Conservation (phyloP, 768 basidiomycete species). For the Tulasnella sp. region DNA sequence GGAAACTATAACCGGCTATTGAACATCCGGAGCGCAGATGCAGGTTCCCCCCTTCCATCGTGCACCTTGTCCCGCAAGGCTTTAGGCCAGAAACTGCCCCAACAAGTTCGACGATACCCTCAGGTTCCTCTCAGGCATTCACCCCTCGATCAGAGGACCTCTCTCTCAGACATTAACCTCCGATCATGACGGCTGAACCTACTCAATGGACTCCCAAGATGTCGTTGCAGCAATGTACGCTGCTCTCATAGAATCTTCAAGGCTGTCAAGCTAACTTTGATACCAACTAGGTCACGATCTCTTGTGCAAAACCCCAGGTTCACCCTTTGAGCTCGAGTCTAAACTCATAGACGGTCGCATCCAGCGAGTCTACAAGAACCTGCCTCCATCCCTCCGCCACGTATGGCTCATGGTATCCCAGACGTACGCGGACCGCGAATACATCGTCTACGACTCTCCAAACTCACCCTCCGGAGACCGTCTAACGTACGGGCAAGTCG, state of each 20-base stretch:
- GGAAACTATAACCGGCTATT: neutral
- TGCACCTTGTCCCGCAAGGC: neutral
- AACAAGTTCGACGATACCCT: neutral
- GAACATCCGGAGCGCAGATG: neutral
- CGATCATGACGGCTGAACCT: neutral
- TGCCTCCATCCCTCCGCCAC: constrained; percentile 40
- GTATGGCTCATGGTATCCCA: constrained; percentile 41
- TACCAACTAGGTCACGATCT: constrained; percentile 26
- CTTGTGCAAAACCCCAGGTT: constrained; percentile 34
- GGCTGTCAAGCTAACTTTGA: neutral
- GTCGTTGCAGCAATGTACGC: neutral
- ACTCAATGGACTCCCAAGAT: neutral
- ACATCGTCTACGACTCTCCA: constrained; percentile 40
- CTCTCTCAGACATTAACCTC: neutral
- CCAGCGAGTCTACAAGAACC: constrained; percentile 47
- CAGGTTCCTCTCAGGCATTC: neutral
- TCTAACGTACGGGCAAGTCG: constrained; percentile 37
- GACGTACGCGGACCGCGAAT: constrained; percentile 34
- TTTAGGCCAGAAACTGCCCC: neutral
- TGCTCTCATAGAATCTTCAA: no score
- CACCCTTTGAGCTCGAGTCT: constrained; percentile 38
- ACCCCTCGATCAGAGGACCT: no score
- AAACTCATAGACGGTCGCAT: constrained; percentile 38
- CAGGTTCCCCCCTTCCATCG: neutral
- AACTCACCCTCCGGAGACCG: constrained; percentile 25